Base-by-base conservation (phyloP, 257 asterid species). In the Penstemon barbatus region DNA sequence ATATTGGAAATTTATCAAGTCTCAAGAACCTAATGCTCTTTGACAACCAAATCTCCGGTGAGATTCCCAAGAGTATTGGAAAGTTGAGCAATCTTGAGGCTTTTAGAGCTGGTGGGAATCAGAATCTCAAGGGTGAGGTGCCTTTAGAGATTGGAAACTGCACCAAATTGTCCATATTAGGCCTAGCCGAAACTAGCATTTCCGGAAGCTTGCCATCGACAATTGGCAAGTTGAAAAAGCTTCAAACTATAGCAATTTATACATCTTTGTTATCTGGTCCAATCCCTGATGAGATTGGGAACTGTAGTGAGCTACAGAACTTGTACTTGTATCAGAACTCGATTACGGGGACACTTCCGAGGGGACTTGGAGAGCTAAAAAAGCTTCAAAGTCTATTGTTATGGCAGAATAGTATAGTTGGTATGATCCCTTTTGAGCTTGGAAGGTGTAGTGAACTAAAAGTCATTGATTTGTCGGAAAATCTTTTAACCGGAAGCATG, bases 51-150 rank as follows among this genome's bases (percentile, higher is more conserved):
- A 83, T 94, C 19, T 68, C 75, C 53, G 99, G 99, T 18, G 96
- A 74, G 57, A 85, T 94, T 57, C 99, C 99, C 0, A 19, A 25
- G 57, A 83, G 88, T 58, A 44, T 94, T 3, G 99, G 97, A 1
- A 65, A 76, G n/a, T 46, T 94, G 86, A 61, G 66, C 4, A 78
- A 73, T 12, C 96, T 94, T 15, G 89, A 90, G 18, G 72, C 80
- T 0, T 71, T 94, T 75, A 73, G 99, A 63, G 96, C 95, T 8
- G 99, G 99, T 4, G 99, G 99, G 37, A 94, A 94, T 58, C 95
- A 82, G 56, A 87, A 94, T 77, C 89, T 94, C 36, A 78, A 77
- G 13, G 99, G 99, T 0, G 82, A 70, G 36, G 61, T 94, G 72
- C 99, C 99, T 33, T 25, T 1, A 3, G 97, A 87, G 81, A 83